Evolutionary conservation across 2,329 filamentous ascomycete genomes (phyloP).

Genomic region (Fusarium sterilihyphosum): DNA sequence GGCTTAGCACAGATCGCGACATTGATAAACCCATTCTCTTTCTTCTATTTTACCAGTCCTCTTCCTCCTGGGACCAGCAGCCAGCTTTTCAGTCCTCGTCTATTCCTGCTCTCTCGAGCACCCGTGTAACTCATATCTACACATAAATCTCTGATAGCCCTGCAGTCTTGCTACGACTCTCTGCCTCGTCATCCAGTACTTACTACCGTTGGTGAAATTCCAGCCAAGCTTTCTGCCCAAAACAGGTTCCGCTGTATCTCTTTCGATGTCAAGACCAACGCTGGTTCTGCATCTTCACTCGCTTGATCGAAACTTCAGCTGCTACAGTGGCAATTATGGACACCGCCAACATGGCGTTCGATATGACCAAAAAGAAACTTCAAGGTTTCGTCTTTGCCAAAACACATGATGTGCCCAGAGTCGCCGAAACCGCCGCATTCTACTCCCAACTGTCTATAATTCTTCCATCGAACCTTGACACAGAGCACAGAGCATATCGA

Average conservation of each 20-base stretch:
- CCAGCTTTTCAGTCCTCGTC: background rate
- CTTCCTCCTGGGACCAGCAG: background rate
- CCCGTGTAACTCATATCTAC: too few relatives aligned
- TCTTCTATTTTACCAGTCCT: background rate
- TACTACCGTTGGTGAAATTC: too few relatives aligned
- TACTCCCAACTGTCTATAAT: background rate
- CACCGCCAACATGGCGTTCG: background rate
- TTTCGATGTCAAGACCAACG: fast-evolving
- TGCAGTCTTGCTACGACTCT: background rate
- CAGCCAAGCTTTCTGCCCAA: background rate
- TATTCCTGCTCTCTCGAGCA: too few relatives aligned
- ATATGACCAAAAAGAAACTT: fast-evolving
- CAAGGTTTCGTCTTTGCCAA: fast-evolving
- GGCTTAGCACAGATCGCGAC: constrained; percentile 33
- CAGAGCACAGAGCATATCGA: too few relatives aligned
- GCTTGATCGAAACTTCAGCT: background rate
- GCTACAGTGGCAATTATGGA: fast-evolving
- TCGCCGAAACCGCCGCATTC: background rate
- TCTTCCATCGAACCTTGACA: background rate
- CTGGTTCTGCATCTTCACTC: background rate
- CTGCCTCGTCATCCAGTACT: fast-evolving
- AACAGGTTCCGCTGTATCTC: too few relatives aligned
- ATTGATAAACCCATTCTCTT: constrained; percentile 1
- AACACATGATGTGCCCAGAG: fast-evolving
- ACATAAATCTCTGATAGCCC: too few relatives aligned